Base-by-base conservation (phyloP, 306 rosid species). In the Medicago arabica region DNA sequence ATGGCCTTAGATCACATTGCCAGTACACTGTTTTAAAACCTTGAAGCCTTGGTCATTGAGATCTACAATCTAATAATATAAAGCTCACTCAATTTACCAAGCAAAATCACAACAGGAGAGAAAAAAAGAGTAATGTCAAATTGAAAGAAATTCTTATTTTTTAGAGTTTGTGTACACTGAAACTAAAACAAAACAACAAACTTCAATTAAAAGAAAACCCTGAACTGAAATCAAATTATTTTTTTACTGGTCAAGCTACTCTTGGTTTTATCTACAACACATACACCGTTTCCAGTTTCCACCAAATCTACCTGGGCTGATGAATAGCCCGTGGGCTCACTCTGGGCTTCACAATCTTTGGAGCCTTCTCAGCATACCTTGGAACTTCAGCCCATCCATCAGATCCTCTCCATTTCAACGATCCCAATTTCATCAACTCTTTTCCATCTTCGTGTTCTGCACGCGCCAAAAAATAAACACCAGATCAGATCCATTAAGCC, bases 311-410 rank as follows among this genome's bases (percentile, higher is more conserved):
- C 76, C 92, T 85, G 36, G 98, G 98, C 83, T 93, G 98, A 71
- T 93, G 98, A 75, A 93, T 93, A 80, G 83, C 84, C 78, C 92
- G 79, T 7, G 98, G 96, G 84, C 89, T 93, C 82, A 87, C 80
- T 82, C 81, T 93, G 74, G 75, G 76, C 83, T 82, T 93, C 4
- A 90, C 87, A 69, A 83, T 38, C 86, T 89, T 93, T 0, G 96
- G 92, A 8, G 78, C 89, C 65, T 93, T 93, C 46, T 86, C 91
- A 2, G 77, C 77, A 80, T 74, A 85, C 76, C 86, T 91, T 4
- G 96, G 91, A 16, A 65, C 53, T 66, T 86, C 76, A 4, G 83
- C 81, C 72, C 54, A 39, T 2, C 63, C 78, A 3, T 77, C 78
- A 25, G 57, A 78, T 41, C 63, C 86, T 7, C 34, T 83, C 97